Conservation (phyloP, 352 stramenopile species). For the Phytophthora lateralis region DNA sequence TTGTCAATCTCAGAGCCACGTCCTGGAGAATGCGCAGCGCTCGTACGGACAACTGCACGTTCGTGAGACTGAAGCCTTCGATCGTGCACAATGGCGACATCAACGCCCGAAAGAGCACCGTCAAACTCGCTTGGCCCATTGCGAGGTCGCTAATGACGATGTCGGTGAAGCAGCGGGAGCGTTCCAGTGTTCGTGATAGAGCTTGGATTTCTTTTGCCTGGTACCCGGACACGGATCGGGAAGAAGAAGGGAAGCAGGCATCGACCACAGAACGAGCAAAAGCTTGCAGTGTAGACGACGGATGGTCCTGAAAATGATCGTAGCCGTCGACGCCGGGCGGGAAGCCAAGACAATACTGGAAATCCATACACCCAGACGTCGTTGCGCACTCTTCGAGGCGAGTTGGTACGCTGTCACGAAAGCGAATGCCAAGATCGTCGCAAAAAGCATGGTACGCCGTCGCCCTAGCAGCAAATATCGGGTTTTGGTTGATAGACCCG, state of each 20-base stretch:
- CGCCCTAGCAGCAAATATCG: constrained; percentile 41
- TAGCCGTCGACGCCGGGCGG: constrained; percentile 39
- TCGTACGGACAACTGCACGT: constrained; percentile 45
- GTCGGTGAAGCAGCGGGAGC: constrained; percentile 48
- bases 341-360: constrained; percentile 66
- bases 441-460: constrained; percentile 68
- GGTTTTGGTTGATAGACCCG: background rate
- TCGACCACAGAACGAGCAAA: constrained; percentile 21
- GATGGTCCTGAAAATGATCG: constrained; percentile 22
- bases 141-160: constrained; percentile 56
- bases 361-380: constrained; percentile 51
- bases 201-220: constrained; percentile 56
- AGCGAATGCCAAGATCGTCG: constrained; percentile 56
- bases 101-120: constrained; percentile 57
- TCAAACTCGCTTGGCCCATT: constrained; percentile 48
- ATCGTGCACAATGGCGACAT: constrained; percentile 43
- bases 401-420: constrained; percentile 48
- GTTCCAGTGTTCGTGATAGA: constrained; percentile 45
- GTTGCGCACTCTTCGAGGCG: constrained; percentile 57
- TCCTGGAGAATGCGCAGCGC: constrained; percentile 57
- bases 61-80: constrained; percentile 50
- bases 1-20: constrained; percentile 59
- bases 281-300: constrained; percentile 14
- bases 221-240: constrained; percentile 15
- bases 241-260: constrained; percentile 20